Base-by-base conservation (phyloP, 345 rosid genomes). In the Lepidium africanum region DNA sequence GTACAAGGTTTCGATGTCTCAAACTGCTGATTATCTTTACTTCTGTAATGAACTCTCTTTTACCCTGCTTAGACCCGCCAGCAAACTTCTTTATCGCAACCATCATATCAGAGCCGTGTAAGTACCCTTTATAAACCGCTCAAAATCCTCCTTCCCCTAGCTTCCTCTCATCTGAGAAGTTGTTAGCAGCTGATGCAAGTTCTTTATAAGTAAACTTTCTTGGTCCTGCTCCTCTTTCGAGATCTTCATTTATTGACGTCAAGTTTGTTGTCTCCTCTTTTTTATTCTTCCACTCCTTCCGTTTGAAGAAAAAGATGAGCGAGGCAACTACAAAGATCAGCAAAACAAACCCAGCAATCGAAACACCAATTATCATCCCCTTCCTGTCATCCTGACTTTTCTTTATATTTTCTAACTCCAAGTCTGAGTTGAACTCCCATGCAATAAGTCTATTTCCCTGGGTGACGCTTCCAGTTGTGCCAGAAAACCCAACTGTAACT, bases 1-100 rank as follows among this genome's bases (percentile, higher is more conserved):
- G 85, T 36, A 85, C 90, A 25, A 86, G 71, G 63, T 86, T 88
- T 1, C 83, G 53, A 60, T 86, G 96, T 45, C 96, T 74, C 25
- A 86, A 67, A 13, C 78, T 79, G 63, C 91, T 78, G 59, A 86
- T 84, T 51, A 70, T 56, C 76, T 80, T 86, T n/a, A 84, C 84
- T 68, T 86, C 89, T 0, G 82, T 73, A 10, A 73, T 39, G 47
- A 80, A 86, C 76, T 88, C 86, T 42, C 69, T 81, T 19, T 53
- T 78, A 1, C 87, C 87, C 33, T 87, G 86, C 47, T 37, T 84
- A 3, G 86, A 80, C 0, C 83, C 76, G 0, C 72, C 74, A 0
- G 89, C 63, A 23, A 87, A 77, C 67, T 53, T 78, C 79, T 83
- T 87, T 15, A 87, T 85, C 0, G 89, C 81, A 41, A 87, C 76